Percentiles rank a stretch among this genome's conserved stretches.
Evolutionary conservation across 1,284 basidiomycete genomes (phyloP).

Genomic region (Irpex sp.): DNA sequence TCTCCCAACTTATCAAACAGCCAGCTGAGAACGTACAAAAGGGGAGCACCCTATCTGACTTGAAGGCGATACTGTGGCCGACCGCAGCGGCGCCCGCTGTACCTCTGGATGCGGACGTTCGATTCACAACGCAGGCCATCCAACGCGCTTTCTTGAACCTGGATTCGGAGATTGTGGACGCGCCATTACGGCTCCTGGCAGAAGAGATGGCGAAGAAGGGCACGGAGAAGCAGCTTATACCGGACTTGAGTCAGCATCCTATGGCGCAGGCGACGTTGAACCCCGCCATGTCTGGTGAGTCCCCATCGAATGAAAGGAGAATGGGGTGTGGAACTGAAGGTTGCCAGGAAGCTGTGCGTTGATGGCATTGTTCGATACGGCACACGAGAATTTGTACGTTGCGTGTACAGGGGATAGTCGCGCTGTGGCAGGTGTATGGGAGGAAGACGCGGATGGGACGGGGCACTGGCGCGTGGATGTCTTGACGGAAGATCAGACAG

Average conservation of each 20-base stretch:
- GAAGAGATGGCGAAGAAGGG: slow-evolving; percentile 49
- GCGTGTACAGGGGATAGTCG: slow-evolving; percentile 94
- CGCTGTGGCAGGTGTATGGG: slow-evolving; percentile 94
- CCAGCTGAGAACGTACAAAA: slow-evolving; percentile 26
- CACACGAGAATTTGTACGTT: slow-evolving; percentile 78
- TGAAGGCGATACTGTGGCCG: slow-evolving; percentile 42
- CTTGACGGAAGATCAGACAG: slow-evolving; percentile 94
- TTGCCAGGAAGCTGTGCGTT: slow-evolving; percentile 81
- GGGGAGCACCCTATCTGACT: slow-evolving; percentile 32
- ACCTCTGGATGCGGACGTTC: slow-evolving; percentile 53
- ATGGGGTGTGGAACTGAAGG: neutral
- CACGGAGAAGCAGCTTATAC: slow-evolving; percentile 48
- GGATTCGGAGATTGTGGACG: slow-evolving; percentile 76
- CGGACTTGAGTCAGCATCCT: slow-evolving; percentile 69
- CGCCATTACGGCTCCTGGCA: slow-evolving; percentile 72
- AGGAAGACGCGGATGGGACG: slow-evolving; percentile 52
- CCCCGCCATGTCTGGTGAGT: slow-evolving; percentile 71
- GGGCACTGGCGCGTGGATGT: slow-evolving; percentile 87
- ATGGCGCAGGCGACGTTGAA: slow-evolving; percentile 68
- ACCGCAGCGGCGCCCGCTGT: slow-evolving; percentile 16
- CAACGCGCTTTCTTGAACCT: slow-evolving; percentile 76
- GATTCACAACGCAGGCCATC: slow-evolving; percentile 67
- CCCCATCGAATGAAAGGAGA: neutral
- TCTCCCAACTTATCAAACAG: slow-evolving; percentile 49
- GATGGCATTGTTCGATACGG: slow-evolving; percentile 82